phyloP scores from a whole-genome alignment of 1,284 basidiomycete species.

The Stereum hirsutum region DNA sequence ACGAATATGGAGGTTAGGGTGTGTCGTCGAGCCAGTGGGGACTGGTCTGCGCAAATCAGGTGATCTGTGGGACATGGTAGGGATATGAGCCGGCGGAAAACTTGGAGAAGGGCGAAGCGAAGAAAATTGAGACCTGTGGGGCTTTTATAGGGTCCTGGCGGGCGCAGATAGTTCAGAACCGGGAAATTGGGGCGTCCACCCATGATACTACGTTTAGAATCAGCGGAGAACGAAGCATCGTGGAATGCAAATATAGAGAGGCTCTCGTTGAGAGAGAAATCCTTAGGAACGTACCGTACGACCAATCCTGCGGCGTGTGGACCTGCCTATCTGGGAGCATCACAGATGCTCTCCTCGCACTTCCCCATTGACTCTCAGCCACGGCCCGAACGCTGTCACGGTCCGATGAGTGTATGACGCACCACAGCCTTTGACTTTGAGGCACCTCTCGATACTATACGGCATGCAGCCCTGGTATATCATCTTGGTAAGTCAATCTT shows the following conservation, averaged over 20 bases:
- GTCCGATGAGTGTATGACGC: too few relatives aligned
- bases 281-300: slow-evolving; percentile 14
- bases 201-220: slow-evolving; percentile 7
- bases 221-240: slow-evolving; percentile 7
- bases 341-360: too few relatives aligned
- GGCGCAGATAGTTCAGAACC: slow-evolving; percentile 10
- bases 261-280: slow-evolving; percentile 5
- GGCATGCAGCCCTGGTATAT: too few relatives aligned
- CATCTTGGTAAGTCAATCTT: too few relatives aligned
- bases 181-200: slow-evolving; percentile 3
- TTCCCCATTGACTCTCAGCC: too few relatives aligned
- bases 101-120: slow-evolving; percentile 1
- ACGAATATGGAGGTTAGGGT: slow-evolving; percentile 56
- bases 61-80: slow-evolving; percentile 10
- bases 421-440: too few relatives aligned
- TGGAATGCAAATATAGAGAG: slow-evolving; percentile 9
- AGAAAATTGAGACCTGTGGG: slow-evolving; percentile 2
- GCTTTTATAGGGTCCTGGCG: slow-evolving; percentile 11
- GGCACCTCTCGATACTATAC: too few relatives aligned
- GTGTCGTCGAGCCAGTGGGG: slow-evolving; percentile 26
- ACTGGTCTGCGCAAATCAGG: slow-evolving; percentile 3
- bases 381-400: too few relatives aligned
- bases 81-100: neutral
- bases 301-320: slow-evolving; percentile 1
- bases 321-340: slow-evolving; percentile 11